Conservation (phyloP, 2,329 filamentous ascomycete species). For the Chrysosporium keratinophilum region DNA sequence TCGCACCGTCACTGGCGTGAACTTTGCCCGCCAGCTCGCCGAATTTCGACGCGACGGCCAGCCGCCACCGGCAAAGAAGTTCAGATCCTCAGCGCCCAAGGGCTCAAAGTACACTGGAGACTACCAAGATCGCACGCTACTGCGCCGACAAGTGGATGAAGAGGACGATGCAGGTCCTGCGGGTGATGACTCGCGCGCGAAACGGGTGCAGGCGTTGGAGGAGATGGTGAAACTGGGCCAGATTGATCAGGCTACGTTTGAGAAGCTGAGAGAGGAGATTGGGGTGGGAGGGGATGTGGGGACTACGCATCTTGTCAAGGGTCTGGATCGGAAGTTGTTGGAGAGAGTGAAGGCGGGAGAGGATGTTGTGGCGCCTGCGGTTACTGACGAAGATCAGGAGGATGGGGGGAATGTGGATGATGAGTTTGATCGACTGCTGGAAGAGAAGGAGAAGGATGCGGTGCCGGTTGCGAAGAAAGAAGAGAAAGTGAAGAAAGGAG, state of each 20-base stretch:
- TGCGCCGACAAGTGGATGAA: constrained; percentile 46
- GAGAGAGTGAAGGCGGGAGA: constrained; percentile 37
- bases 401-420: constrained; percentile 47
- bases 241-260: constrained; percentile 70
- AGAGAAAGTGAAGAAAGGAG: constrained; percentile 44
- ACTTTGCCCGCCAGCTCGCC: constrained; percentile 76
- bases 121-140: constrained; percentile 71
- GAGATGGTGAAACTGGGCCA: constrained; percentile 72
- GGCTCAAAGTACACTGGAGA: constrained; percentile 69
- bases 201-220: constrained; percentile 66
- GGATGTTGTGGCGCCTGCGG: constrained; percentile 40
- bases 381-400: constrained; percentile 23
- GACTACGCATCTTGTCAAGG: constrained; percentile 83
- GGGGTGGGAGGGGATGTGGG: constrained; percentile 64
- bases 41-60: constrained; percentile 52
- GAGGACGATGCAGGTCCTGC: constrained; percentile 43
- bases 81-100: constrained; percentile 66
- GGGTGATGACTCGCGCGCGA: constrained; percentile 33
- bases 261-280: constrained; percentile 63
- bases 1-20: constrained; percentile 54
- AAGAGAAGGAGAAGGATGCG: constrained; percentile 29
- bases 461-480: constrained; percentile 23
- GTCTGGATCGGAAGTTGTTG: constrained; percentile 70
- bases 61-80: constrained; percentile 57
- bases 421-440: constrained; percentile 41